Base-by-base conservation (phyloP, 1,284 basidiomycete genomes). In the Leucoagaricus sp. region DNA sequence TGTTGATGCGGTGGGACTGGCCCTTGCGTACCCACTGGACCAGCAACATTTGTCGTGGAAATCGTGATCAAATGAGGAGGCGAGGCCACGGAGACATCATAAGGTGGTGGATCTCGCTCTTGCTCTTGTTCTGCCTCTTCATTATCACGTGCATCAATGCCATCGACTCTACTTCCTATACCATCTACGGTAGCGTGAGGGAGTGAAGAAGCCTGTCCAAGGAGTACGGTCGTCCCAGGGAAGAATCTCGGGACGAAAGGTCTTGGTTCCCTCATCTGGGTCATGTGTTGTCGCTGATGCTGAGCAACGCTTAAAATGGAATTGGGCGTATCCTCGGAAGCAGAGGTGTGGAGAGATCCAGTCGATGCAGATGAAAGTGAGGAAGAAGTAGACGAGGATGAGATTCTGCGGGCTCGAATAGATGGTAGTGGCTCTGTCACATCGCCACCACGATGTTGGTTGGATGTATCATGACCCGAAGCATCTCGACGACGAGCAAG, bases 401-500 rank as follows among this genome's bases (percentile, higher is more conserved):
- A 34, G 21, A 45, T 46, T 46, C 51, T 33, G 31, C 42, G 49
- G 13, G 49, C 49, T 5, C 49, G 49, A 4, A 50, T 50, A 12
- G 8, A 33, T 3, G 34, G 34, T 38, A 47, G 28, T 1, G 38
- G 28, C 9, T 42, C 41, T 12, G 15, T n/a, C 4, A 71, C 69
- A 49, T 69, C 66, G 55, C 58, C 46, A 46, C n/a, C n/a, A n/a
- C n/a, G n/a, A 69, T 68, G 55, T 70, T 68, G 54, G 12, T 15
- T 31, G 15, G 19, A n/a, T 72, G 69, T n/a, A n/a, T n/a, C n/a
- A n/a, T n/a, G n/a, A n/a, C n/a, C n/a, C n/a, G n/a, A n/a, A 26
- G 63, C 72, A 23, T 81, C 77, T 47, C 80, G 75, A 26, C 66
- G 71, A 4, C 71, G 70, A 12, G 79, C 75, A 23, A 64, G 69